Percentiles rank a stretch among this genome's conserved stretches.
These are phyloP conservation scores for Medicago ruthenica DNA, from an alignment of 306 rosid genomes.

Conservation along the genomic window DNA sequence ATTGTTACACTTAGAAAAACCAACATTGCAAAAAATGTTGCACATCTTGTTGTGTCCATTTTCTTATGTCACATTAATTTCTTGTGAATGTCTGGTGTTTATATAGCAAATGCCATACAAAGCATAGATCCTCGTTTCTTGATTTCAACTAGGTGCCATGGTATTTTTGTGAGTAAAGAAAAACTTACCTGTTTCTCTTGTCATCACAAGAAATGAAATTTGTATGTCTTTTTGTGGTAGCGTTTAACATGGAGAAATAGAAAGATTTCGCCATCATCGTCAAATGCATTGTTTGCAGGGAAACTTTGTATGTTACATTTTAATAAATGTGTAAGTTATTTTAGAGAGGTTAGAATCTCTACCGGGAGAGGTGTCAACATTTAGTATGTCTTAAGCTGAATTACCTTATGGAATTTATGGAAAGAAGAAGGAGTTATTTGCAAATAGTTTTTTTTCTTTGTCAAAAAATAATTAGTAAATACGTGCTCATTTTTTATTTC, in stretches of 20 bases:
- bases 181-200: not conserved
- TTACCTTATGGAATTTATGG: too few species aligned
- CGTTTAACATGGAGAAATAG: not conserved
- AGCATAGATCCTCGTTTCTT: not conserved
- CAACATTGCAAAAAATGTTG: not conserved
- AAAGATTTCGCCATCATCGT: not conserved
- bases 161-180: conserved; percentile 5
- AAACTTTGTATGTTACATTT: too few species aligned
- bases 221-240: not conserved
- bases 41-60: conserved; percentile 33
- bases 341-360: too few species aligned
- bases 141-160: conserved; percentile 23
- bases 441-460: too few species aligned
- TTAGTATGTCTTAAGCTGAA: too few species aligned
- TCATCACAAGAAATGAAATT: not conserved
- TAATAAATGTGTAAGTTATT: too few species aligned
- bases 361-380: too few species aligned
- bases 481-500: too few species aligned
- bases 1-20: conserved; percentile 8
- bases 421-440: too few species aligned
- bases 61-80: not conserved
- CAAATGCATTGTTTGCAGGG: too few species aligned
- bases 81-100: conserved; percentile 21
- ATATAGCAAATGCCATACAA: conserved; percentile 17
- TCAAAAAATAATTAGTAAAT: too few species aligned